Evolutionary conservation across 2,329 filamentous ascomycete species (phyloP), one percentile per base, ranked within the genome.

Genomic region (Cercospora zeina): DNA sequence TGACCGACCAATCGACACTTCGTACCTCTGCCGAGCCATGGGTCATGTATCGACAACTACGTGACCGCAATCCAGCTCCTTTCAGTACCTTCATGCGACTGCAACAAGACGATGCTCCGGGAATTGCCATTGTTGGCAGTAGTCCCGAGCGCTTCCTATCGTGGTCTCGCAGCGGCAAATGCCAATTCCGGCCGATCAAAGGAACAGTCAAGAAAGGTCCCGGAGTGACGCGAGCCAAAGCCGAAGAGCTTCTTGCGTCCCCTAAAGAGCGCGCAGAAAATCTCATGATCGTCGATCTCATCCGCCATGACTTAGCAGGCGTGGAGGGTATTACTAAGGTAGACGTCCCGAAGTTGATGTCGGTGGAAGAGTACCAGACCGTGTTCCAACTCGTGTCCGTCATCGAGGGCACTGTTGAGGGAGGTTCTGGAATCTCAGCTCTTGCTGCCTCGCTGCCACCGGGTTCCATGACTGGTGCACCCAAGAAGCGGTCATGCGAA

Each of bases 231-330:
- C 80, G 89, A n/a, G 83, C 82, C 4, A 83, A 89, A 70, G 93
- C 93, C 0, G 86, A 88, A 64, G 78, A 79, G 30, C 85, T 96
- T 39, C 83, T 97, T 13, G 85, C 88, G 61, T 84, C 90, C 0
- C 88, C 90, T 21, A 97, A 97, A 75, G 95, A 97, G 75, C 87
- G 90, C 70, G 93, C 93, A 0, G 93, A 97, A 79, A 97, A 97
- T 72, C 83, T 97, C 24, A 97, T 97, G 95, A 97, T 97, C 70
- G 93, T 96, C 2, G 93, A 97, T 75, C 82, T 97, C 0, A 95
- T 97, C n/a, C 85, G 93, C 0, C 93, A 97, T 72, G 93, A 97
- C 75, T 80, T 97, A 11, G 89, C 96, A 75, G 86, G 88, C n/a
- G 87, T 96, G 8, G 24, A 33, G 31, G 70, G 70, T 9, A 65